Evolutionary conservation across 495 filamentous ascomycete species (phyloP), one percentile per base, ranked within the genome.

Genomic region (Platismatia glauca): DNA sequence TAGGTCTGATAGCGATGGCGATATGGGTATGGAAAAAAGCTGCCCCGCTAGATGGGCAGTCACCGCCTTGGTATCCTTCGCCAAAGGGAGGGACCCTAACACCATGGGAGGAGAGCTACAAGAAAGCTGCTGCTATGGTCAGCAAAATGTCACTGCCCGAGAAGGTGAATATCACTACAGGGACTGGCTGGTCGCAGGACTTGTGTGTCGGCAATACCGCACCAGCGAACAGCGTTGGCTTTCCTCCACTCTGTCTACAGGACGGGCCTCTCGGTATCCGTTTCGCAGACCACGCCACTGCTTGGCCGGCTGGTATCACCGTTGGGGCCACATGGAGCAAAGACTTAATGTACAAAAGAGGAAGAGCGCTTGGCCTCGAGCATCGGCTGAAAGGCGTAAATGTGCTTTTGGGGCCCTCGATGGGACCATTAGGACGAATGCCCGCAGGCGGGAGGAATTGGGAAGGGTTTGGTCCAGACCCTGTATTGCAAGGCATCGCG

Each of bases 81-180:
- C 92, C 92, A 0, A 79, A 75, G 7, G 94, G 94, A 38, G 94
- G 94, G n/a, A 90, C 84, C 0, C 77, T 84, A 7, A 65, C 75
- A 58, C 71, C 69, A 38, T 98, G 94, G 94, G 80, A 82, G 24
- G 83, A 86, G 46, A 89, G 86, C 65, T 98, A 96, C 71, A 72
- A 75, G 33, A 95, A 95, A 71, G 94, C 94, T 0, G 83, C 86
- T 50, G 79, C 78, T 61, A 72, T 98, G 76, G 94, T 97, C 0
- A 71, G 76, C 58, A 79, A 81, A 70, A 96, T 98, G 93, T 90
- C 83, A 13, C 74, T 98, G 43, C 77, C 87, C 34, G 93, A 96
- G 71, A 98, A 97, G 72, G 89, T 98, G 60, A 97, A 97, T 72
- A 79, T 97, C 66, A 97, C 94, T 0, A 96, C 92, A 0, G 93